Evolutionary conservation across 176 grass and related monocot genomes (phyloP).

Genomic region (Ensete ventricosum): DNA sequence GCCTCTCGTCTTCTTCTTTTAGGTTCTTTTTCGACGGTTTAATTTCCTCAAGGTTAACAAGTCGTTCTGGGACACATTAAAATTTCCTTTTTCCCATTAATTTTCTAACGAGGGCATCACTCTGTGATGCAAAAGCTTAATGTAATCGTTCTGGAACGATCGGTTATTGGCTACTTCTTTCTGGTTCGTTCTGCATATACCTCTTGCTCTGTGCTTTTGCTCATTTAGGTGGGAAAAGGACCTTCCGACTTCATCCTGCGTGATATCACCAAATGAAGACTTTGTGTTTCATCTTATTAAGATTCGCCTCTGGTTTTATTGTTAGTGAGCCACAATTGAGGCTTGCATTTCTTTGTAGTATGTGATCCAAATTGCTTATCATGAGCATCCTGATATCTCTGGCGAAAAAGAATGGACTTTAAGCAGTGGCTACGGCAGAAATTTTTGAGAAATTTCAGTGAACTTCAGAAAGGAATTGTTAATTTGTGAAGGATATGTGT

Average conservation of each 20-base stretch:
- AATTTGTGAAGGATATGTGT: neutral
- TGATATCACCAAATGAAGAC: neutral
- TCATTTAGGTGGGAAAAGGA: neutral
- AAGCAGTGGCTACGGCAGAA: no score
- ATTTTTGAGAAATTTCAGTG: no score
- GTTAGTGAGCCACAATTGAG: no score
- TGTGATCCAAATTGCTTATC: no score
- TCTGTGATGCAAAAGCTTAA: neutral
- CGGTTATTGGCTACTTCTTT: neutral
- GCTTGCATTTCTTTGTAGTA: no score
- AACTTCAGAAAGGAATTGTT: neutral
- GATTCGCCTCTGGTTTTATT: no score
- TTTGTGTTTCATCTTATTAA: neutral
- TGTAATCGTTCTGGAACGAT: neutral
- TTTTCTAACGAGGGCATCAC: no score
- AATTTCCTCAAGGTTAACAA: neutral
- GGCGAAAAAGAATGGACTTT: no score
- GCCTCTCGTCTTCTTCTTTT: neutral
- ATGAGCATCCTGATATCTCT: no score
- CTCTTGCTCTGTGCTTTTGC: neutral
- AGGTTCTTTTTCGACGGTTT: neutral
- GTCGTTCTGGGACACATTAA: neutral
- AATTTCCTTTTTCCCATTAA: neutral
- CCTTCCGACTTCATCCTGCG: neutral
- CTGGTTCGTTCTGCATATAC: neutral